Evolutionary conservation across 352 stramenopile species (phyloP), one percentile per base, ranked within the genome.

Genomic region (Phytophthora syringae): DNA sequence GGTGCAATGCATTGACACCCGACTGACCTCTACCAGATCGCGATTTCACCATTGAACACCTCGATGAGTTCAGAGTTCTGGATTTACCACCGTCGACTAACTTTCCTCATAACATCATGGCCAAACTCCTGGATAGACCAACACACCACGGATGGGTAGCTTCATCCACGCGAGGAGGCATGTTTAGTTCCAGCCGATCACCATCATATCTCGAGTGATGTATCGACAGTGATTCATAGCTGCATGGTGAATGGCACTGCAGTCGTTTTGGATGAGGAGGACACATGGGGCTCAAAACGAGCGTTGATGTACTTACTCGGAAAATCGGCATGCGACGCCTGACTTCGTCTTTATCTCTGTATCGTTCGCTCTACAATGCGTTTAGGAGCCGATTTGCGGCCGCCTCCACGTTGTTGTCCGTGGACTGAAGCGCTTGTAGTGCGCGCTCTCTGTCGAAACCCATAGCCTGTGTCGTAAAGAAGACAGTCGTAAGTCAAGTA

Each of bases 381-480:
- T 96, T 96, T 43, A 95, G 53, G 12, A 95, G 60, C 2, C 85
- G 85, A 72, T 95, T 95, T 48, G 88, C 88, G 1, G 88, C 88
- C 7, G 84, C 86, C 70, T 96, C 86, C n/a, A 96, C 84, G 50
- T 96, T 96, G 73, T 94, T 94, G 59, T 90, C 74, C 10, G 84
- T 86, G 11, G 79, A 73, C 55, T 87, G 86, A 56, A 96, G 74
- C 21, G 88, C 88, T 18, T 72, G 74, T n/a, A 93, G 73, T 20
- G 85, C 76, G 27, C 75, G 82, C 45, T 90, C 84, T 32, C 84
- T 80, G 39, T 93, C 82, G 47, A 93, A 93, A 5, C 84, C 84
- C 11, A 93, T 74, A 10, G 80, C 80, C 83, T 90, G 40, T 9
- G 32, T 62, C 16, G 13, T 39, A 63, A 12, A 70, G 36, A 32